Conservation (phyloP, 2,329 filamentous ascomycete genomes). For the Fusarium zealandicum region DNA sequence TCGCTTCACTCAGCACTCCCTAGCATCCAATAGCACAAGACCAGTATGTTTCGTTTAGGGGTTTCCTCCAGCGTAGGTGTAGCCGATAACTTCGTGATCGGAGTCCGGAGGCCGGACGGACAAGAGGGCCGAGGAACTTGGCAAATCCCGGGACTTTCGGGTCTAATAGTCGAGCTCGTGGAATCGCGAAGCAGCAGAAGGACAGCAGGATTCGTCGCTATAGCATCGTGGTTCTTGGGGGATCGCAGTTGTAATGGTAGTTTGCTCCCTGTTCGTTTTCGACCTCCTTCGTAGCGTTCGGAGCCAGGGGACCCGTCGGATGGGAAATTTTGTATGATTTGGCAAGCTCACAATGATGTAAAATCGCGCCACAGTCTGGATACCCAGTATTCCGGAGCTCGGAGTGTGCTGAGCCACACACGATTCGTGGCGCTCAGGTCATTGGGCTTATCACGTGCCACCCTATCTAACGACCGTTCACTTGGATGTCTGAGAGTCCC, state of each 20-base stretch:
- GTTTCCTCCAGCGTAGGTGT: slow-evolving; percentile 1
- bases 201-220: slow-evolving; percentile 9
- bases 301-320: slow-evolving; percentile 14
- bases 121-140: slow-evolving; percentile 26
- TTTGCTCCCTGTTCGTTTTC: slow-evolving; percentile 12
- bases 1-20: not conserved
- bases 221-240: slow-evolving; percentile 16
- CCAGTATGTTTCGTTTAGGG: not conserved
- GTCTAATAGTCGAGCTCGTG: not conserved
- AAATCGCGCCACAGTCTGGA: slow-evolving; percentile 32
- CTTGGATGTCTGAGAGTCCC: not conserved
- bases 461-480: not conserved
- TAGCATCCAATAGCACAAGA: not conserved
- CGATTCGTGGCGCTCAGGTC: not conserved
- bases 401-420: slow-evolving; percentile 16
- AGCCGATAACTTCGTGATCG: slow-evolving; percentile 16
- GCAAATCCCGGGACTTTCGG: slow-evolving; percentile 37
- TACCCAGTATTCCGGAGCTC: not conserved
- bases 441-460: slow-evolving; percentile 21
- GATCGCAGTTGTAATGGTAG: slow-evolving; percentile 2
- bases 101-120: slow-evolving; percentile 13
- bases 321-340: slow-evolving; percentile 19
- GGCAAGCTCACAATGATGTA: slow-evolving; percentile 33
- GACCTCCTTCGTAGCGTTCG: slow-evolving; percentile 8
- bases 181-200: slow-evolving; percentile 8